These are phyloP conservation scores for Microbotryomycetes sp. DNA, from an alignment of 1,284 basidiomycete species.

Conservation along the genomic window DNA sequence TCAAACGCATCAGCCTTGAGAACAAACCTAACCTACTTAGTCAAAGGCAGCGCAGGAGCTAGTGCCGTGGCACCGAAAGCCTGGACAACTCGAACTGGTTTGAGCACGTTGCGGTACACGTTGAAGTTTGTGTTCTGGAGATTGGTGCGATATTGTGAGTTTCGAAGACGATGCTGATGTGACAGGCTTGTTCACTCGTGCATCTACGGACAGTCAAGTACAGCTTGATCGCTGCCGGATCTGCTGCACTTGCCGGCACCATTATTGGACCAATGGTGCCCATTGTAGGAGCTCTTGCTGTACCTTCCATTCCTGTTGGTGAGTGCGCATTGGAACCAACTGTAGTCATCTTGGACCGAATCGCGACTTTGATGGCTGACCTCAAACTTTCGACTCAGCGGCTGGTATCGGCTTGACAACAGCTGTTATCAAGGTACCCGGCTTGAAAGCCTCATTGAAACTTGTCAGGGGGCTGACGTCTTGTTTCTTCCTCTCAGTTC, in stretches of 20 bases:
- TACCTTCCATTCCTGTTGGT: constrained; percentile 20
- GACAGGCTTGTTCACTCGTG: background rate
- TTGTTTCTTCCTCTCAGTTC: constrained; percentile 7
- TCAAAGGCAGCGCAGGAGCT: constrained; percentile 38
- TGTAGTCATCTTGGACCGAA: too few relatives aligned
- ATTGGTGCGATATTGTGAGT: constrained; percentile 38
- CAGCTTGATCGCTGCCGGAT: constrained; percentile 18
- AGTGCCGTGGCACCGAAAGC: constrained; percentile 39
- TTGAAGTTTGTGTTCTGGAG: constrained; percentile 43
- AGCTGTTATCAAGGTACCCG: constrained; percentile 23
- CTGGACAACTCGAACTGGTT: constrained; percentile 40
- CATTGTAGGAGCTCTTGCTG: constrained; percentile 15
- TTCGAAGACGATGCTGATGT: background rate
- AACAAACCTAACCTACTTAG: constrained; percentile 43
- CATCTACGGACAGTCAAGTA: constrained; percentile 9
- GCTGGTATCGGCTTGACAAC: constrained; percentile 23
- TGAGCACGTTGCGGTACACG: constrained; percentile 44
- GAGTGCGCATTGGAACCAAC: too few relatives aligned
- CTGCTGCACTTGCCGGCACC: constrained; percentile 18
- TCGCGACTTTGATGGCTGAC: too few relatives aligned
- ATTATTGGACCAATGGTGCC: constrained; percentile 17
- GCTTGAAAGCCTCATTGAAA: too few relatives aligned
- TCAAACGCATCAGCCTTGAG: constrained; percentile 25
- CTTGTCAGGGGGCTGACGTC: background rate
- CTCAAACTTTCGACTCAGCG: background rate